Conservation (phyloP, 257 asterid species). For the Rubia yunnanensis region DNA sequence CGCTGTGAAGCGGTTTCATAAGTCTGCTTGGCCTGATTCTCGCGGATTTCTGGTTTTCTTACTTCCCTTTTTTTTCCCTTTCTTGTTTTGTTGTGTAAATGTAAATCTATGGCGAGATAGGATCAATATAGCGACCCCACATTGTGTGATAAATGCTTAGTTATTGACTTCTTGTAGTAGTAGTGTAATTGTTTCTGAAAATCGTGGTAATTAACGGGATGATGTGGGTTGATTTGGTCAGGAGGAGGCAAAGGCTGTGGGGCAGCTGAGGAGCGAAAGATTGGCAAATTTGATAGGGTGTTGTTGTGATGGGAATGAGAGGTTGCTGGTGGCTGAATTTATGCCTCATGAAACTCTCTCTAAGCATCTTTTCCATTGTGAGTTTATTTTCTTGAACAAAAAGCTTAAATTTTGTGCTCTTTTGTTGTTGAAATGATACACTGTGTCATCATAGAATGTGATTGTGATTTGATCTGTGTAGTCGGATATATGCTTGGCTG, state of each 20-base stretch:
- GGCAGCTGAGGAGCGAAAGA: conserved; percentile 36
- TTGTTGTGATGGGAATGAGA: conserved; percentile 39
- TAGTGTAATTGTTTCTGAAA: not conserved
- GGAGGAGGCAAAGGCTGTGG: conserved; percentile 40
- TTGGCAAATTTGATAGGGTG: conserved; percentile 40
- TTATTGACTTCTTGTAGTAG: not conserved
- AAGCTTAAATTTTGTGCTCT: not conserved
- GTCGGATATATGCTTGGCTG: not conserved
- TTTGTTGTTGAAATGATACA: not conserved
- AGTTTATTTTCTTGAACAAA: conserved; percentile 8
- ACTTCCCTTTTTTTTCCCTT: not conserved
- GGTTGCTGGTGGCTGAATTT: conserved; percentile 40
- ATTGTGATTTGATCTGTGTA: too few relatives aligned
- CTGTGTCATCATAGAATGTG: not conserved
- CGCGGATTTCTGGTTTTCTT: conserved; percentile 30
- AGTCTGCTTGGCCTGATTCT: conserved; percentile 49
- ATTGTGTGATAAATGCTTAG: not conserved
- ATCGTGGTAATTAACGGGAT: not conserved
- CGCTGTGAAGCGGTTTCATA: conserved; percentile 40
- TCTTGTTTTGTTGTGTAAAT: not conserved
- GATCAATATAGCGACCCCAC: too few relatives aligned
- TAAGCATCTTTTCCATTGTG: conserved; percentile 39
- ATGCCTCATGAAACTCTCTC: conserved; percentile 45
- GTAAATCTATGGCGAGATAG: not conserved
- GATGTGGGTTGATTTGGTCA: conserved; percentile 15